A percentile compares a stretch with the other conserved stretches of the same genome.
These are phyloP conservation scores for Russula virescens DNA, from an alignment of 768 basidiomycete genomes.

Conservation along the genomic window DNA sequence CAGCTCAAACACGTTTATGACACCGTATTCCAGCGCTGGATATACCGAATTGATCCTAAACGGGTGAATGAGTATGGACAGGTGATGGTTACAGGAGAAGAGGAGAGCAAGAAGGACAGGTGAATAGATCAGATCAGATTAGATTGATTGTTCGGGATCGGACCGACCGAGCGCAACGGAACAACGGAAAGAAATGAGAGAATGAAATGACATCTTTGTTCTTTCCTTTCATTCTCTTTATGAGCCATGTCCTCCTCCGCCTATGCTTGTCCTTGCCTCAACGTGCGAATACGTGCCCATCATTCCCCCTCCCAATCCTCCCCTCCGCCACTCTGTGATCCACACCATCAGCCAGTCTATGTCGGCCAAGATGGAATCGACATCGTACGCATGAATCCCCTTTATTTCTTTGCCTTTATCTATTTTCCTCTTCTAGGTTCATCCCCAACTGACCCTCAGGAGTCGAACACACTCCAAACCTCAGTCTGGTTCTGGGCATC, in stretches of 20 bases:
- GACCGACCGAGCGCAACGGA: no score
- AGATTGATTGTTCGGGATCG: not conserved
- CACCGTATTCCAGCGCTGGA: conserved; percentile 66
- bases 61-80: conserved; percentile 97
- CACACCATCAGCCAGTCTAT: conserved; percentile 48
- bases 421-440: conserved; percentile 38
- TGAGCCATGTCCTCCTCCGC: conserved; percentile 25
- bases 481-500: conserved; percentile 24
- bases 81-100: conserved; percentile 43
- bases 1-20: not conserved
- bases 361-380: conserved; percentile 63
- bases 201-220: not conserved
- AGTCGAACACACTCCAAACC: conserved; percentile 36
- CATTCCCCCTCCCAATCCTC: conserved; percentile 29
- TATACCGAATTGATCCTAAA: conserved; percentile 92
- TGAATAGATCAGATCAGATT: not conserved
- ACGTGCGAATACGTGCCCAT: conserved; percentile 46
- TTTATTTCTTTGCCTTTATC: not conserved
- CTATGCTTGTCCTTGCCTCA: conserved; percentile 67
- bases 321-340: conserved; percentile 26
- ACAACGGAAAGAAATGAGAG: no score
- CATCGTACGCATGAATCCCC: conserved; percentile 43
- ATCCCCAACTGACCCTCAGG: conserved; percentile 67
- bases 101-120: conserved; percentile 29
- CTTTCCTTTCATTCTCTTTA: not conserved